These are phyloP conservation scores for Daldinia decipiens DNA, from an alignment of 495 filamentous ascomycete species.

Conservation along the genomic window DNA sequence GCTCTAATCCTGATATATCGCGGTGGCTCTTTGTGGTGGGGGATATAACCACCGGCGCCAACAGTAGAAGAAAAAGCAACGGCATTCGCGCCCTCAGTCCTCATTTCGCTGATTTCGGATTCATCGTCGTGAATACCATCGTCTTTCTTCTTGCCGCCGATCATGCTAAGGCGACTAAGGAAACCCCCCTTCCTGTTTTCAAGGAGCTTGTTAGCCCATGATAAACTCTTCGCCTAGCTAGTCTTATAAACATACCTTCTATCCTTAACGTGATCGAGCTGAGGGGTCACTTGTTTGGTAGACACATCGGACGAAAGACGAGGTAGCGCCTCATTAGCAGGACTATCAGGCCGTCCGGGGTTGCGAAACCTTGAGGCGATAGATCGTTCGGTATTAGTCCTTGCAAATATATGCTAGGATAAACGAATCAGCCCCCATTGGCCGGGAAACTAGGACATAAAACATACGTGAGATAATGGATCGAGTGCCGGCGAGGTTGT, in stretches of 20 bases:
- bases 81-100: constrained; percentile 83
- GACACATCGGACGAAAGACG: constrained; percentile 52
- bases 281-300: constrained; percentile 41
- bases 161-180: constrained; percentile 81
- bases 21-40: constrained; percentile 87
- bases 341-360: constrained; percentile 62
- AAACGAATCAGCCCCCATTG: constrained; percentile 11
- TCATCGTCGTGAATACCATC: constrained; percentile 71
- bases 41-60: constrained; percentile 78
- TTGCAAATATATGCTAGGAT: constrained; percentile 75
- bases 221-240: constrained; percentile 18
- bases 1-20: constrained; percentile 88
- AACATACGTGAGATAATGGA: constrained; percentile 59
- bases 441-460: constrained; percentile 7
- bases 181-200: constrained; percentile 81
- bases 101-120: constrained; percentile 74
- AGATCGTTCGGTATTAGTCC: constrained; percentile 79
- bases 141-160: constrained; percentile 78
- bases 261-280: constrained; percentile 62
- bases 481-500: constrained; percentile 51
- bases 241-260: constrained; percentile 68
- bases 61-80: constrained; percentile 82
- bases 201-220: constrained; percentile 39
- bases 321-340: constrained; percentile 54
- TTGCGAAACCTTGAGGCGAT: constrained; percentile 74